Percentiles rank a stretch among this genome's conserved stretches.
These are phyloP conservation scores for Lactarius tabidus DNA, from an alignment of 768 basidiomycete genomes.

Conservation along the genomic window DNA sequence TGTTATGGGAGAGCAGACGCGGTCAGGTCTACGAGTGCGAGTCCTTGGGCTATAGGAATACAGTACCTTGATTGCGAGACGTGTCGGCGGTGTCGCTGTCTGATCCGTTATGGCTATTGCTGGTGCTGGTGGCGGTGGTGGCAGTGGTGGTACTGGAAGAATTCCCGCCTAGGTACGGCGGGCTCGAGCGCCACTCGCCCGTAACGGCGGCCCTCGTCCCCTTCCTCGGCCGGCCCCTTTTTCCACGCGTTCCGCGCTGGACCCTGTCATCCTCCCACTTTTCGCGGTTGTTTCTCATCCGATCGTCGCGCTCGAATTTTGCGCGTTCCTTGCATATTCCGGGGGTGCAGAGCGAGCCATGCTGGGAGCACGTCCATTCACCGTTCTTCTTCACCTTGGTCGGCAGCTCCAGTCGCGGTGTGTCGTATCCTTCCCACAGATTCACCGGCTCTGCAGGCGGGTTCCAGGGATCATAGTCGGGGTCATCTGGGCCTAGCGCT, in stretches of 20 bases:
- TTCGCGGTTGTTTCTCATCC: slow-evolving; percentile 1
- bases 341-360: slow-evolving; percentile 17
- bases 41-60: background rate
- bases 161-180: background rate
- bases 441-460: no score
- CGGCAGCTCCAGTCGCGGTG: background rate
- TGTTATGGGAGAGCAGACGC: background rate
- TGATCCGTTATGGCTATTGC: background rate
- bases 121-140: no score
- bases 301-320: background rate
- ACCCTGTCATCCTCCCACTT: background rate
- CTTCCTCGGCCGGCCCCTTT: background rate
- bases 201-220: background rate
- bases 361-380: slow-evolving; percentile 8
- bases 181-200: background rate
- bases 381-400: background rate
- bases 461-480: no score
- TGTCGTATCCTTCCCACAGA: slow-evolving; percentile 8
- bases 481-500: no score
- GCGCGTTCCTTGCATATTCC: slow-evolving; percentile 17
- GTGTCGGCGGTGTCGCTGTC: background rate
- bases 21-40: background rate
- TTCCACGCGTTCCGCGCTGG: background rate
- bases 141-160: no score
- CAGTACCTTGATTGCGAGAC: background rate